phyloP scores from a whole-genome alignment of 169 alveolate genomes.

The Plasmodium gonderi region DNA sequence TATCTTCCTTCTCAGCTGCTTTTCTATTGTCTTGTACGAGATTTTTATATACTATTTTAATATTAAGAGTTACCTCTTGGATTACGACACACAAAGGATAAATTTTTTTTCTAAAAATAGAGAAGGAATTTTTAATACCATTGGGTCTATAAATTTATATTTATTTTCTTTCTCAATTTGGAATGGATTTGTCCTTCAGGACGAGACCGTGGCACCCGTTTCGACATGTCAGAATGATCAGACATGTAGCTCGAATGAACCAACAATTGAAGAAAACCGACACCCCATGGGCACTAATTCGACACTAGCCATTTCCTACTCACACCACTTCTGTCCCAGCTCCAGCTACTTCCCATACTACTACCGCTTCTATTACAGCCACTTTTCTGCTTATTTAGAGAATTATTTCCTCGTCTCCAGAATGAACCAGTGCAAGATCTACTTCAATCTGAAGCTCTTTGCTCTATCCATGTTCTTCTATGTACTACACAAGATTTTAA shows the following conservation, averaged over 20 bases:
- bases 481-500: constrained; percentile 9
- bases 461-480: constrained; percentile 16
- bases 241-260: too few species aligned
- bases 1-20: constrained; percentile 26
- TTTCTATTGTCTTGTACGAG: constrained; percentile 14
- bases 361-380: too few species aligned
- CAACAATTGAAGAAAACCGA: too few species aligned
- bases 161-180: constrained; percentile 16
- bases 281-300: too few species aligned
- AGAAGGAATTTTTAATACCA: constrained; percentile 49
- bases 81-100: neutral
- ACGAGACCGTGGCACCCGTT: neutral
- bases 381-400: too few species aligned
- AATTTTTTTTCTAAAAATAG: constrained; percentile 30
- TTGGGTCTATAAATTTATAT: constrained; percentile 49
- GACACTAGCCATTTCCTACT: too few species aligned
- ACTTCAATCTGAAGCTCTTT: constrained; percentile 8
- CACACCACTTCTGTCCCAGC: too few species aligned
- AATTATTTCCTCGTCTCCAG: too few species aligned
- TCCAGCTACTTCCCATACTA: too few species aligned
- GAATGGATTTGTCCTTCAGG: neutral
- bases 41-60: constrained; percentile 2
- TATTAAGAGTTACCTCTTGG: constrained; percentile 9
- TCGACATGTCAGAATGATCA: neutral
- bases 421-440: too few species aligned